A percentile compares a stretch with the other conserved stretches of the same genome.
These are phyloP conservation scores for Macrocybe gigantea DNA, from an alignment of 768 basidiomycete species.

Conservation along the genomic window DNA sequence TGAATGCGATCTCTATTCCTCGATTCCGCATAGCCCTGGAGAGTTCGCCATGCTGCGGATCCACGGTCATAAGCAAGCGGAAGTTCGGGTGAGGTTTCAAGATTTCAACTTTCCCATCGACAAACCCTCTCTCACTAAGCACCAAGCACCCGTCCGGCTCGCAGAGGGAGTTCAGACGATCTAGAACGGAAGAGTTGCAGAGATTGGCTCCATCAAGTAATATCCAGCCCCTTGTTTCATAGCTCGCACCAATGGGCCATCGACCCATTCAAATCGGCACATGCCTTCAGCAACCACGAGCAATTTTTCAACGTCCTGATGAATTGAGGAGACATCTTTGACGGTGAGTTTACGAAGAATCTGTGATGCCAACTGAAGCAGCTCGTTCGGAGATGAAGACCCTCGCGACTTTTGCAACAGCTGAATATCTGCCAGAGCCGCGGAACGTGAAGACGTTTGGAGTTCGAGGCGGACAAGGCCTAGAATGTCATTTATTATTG, in stretches of 20 bases:
- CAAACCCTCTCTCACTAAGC: slow-evolving; percentile 86
- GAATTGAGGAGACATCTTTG: slow-evolving; percentile 8
- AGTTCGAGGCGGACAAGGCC: slow-evolving; percentile 29
- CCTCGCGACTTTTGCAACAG: slow-evolving; percentile 15
- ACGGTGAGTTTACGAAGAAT: slow-evolving; percentile 4
- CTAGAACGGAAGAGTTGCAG: slow-evolving; percentile 92
- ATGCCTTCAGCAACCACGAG: slow-evolving; percentile 18
- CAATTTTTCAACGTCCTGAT: slow-evolving; percentile 7
- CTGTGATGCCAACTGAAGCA: slow-evolving; percentile 9
- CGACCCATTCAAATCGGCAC: slow-evolving; percentile 88
- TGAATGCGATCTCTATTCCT: slow-evolving; percentile 76
- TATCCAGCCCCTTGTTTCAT: slow-evolving; percentile 85
- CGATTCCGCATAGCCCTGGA: slow-evolving; percentile 99
- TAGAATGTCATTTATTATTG: slow-evolving; percentile 34
- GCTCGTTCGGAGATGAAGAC: slow-evolving; percentile 3
- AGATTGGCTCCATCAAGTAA: slow-evolving; percentile 90
- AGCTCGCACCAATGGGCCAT: slow-evolving; percentile 85
- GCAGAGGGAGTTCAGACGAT: slow-evolving; percentile 94
- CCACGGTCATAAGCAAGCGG: slow-evolving; percentile 89
- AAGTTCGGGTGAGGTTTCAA: slow-evolving; percentile 84
- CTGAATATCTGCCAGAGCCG: slow-evolving; percentile 11
- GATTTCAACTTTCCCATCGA: slow-evolving; percentile 68
- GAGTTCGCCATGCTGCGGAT: slow-evolving; percentile 87
- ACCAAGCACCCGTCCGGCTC: slow-evolving; percentile 77
- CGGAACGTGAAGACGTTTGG: slow-evolving; percentile 29